A percentile compares a stretch with the other conserved stretches of the same genome.
Conservation (phyloP, 495 filamentous ascomycete species). For the Chlorociboria aeruginascens region DNA sequence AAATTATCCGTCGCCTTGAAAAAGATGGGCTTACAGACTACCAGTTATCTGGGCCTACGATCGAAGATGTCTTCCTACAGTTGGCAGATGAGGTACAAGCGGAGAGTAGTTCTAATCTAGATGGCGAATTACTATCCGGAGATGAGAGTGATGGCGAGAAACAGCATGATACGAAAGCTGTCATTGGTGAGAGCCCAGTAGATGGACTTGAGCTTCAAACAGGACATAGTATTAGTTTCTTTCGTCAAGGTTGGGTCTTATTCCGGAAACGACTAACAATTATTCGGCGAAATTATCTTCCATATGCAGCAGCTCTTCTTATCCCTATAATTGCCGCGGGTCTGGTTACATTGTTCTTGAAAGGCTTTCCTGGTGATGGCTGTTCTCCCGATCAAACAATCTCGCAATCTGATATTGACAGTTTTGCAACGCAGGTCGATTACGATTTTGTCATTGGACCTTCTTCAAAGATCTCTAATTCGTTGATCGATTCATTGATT, state of each 20-base stretch:
- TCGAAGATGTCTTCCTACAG: slow-evolving; percentile 79
- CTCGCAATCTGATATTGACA: slow-evolving; percentile 24
- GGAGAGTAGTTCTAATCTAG: slow-evolving; percentile 19
- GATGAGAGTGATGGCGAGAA: slow-evolving; percentile 1
- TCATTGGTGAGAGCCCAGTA: background rate
- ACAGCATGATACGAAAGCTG: background rate
- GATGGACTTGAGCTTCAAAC: slow-evolving; percentile 35
- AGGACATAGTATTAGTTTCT: slow-evolving; percentile 50
- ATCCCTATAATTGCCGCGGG: slow-evolving; percentile 68
- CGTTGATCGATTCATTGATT: slow-evolving; percentile 30
- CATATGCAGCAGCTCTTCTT: slow-evolving; percentile 55
- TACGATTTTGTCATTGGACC: slow-evolving; percentile 52
- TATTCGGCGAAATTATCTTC: slow-evolving; percentile 62
- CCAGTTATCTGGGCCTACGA: slow-evolving; percentile 70
- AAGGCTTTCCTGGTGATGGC: slow-evolving; percentile 36
- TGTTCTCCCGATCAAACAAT: slow-evolving; percentile 43
- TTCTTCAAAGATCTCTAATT: slow-evolving; percentile 29
- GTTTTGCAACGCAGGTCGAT: slow-evolving; percentile 24
- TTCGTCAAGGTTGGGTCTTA: slow-evolving; percentile 56
- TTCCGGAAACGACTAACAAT: slow-evolving; percentile 70
- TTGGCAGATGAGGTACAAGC: slow-evolving; percentile 56
- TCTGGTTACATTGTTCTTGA: slow-evolving; percentile 60
- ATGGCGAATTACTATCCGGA: background rate
- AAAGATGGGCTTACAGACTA: slow-evolving; percentile 50
- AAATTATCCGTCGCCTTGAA: slow-evolving; percentile 57